Evolutionary conservation across 129 eudicot genomes (phyloP).

Genomic region (Heracleum sosnowskyi): DNA sequence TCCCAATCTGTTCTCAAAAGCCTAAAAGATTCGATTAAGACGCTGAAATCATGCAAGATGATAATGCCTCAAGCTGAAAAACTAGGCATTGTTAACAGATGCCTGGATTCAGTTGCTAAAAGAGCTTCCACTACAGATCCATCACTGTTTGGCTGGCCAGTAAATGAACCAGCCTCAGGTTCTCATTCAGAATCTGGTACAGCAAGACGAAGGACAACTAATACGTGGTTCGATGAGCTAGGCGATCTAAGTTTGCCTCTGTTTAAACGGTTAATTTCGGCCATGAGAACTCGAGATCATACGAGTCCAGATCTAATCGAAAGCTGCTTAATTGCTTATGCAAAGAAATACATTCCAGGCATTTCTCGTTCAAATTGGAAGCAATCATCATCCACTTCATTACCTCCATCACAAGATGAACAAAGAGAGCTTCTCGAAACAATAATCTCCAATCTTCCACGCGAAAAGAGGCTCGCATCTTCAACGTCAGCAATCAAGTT

Average conservation of each 20-base stretch:
- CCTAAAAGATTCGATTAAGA: slow-evolving; percentile 47
- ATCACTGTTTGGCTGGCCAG: slow-evolving; percentile 91
- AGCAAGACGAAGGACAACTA: slow-evolving; percentile 17
- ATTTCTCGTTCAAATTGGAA: slow-evolving; percentile 49
- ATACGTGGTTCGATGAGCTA: slow-evolving; percentile 66
- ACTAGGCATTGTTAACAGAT: slow-evolving; percentile 75
- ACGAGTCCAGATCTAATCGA: slow-evolving; percentile 53
- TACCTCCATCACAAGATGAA: slow-evolving; percentile 52
- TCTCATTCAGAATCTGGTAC: slow-evolving; percentile 12
- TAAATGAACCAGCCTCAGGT: slow-evolving; percentile 26
- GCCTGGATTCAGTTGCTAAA: slow-evolving; percentile 58
- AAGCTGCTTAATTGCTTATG: slow-evolving; percentile 58
- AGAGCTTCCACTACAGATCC: slow-evolving; percentile 68
- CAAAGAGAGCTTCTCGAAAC: slow-evolving; percentile 73
- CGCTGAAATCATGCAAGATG: slow-evolving; percentile 55
- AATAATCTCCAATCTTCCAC: slow-evolving; percentile 47
- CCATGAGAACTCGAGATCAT: slow-evolving; percentile 42
- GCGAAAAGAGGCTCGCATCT: slow-evolving; percentile 24
- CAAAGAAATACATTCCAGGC: slow-evolving; percentile 70
- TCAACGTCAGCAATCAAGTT: slow-evolving; percentile 30
- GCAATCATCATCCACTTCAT: slow-evolving; percentile 31
- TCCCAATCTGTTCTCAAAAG: slow-evolving; percentile 48
- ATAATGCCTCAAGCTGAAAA: slow-evolving; percentile 60
- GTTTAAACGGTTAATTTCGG: slow-evolving; percentile 45
- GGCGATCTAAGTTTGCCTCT: slow-evolving; percentile 35